Percentiles rank a stretch among this genome's conserved stretches.
Evolutionary conservation across 1,284 basidiomycete species (phyloP).

Genomic region (Pseudozyma sp.): DNA sequence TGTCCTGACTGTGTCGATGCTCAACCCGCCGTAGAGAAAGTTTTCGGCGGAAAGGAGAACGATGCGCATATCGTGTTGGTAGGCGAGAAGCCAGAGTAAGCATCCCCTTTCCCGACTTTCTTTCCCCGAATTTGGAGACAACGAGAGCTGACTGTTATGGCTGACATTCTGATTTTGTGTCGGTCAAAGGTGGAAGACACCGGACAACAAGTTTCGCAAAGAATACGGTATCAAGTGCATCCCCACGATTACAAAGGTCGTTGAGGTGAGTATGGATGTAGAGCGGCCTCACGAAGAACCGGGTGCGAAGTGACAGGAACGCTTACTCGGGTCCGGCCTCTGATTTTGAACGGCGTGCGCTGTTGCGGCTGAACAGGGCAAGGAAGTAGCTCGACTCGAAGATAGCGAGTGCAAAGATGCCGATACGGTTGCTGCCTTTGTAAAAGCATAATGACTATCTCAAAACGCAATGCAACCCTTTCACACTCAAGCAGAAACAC

Average conservation of each 20-base stretch:
- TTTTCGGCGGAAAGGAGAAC: conserved; percentile 31
- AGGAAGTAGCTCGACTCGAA: conserved; percentile 48
- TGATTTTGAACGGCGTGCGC: no score
- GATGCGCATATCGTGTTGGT: conserved; percentile 46
- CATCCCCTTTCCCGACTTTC: not conserved
- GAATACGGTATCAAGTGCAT: conserved; percentile 49
- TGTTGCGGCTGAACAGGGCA: conserved; percentile 20
- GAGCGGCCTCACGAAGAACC: no score
- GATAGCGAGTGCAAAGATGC: conserved; percentile 45
- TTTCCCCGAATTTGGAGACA: not conserved
- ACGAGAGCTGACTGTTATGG: not conserved
- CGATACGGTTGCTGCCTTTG: conserved; percentile 34
- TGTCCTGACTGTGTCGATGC: conserved; percentile 59
- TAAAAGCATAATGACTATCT: conserved; percentile 3
- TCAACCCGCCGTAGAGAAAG: conserved; percentile 33
- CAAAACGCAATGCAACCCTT: not conserved
- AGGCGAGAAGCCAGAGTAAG: conserved; percentile 44
- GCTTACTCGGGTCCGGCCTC: no score
- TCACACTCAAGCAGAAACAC: not conserved
- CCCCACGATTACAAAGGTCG: conserved; percentile 47
- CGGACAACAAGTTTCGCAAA: conserved; percentile 40
- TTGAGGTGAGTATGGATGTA: conserved; percentile 22
- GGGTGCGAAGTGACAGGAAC: no score
- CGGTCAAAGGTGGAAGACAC: conserved; percentile 38
- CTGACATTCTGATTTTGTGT: not conserved